phyloP scores from a whole-genome alignment of 148 eudicot species.

The Persicaria maculosa region DNA sequence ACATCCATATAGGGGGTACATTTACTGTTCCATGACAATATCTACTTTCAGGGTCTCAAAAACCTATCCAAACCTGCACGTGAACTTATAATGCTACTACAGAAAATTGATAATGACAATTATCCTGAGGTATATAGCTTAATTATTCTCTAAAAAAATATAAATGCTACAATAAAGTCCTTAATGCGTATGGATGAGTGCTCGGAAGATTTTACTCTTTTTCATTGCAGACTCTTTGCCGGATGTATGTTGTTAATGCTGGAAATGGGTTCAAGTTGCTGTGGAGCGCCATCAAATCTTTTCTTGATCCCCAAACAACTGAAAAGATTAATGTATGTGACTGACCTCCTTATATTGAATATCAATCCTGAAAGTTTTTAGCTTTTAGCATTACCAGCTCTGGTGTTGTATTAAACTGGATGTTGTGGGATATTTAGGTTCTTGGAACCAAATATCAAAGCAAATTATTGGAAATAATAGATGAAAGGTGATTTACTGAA shows the following conservation, averaged over 20 bases:
- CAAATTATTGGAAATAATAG: conserved; percentile 79
- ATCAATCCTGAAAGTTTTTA: background rate
- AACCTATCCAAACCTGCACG: conserved; percentile 65
- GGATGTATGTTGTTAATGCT: conserved; percentile 83
- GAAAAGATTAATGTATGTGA: conserved; percentile 71
- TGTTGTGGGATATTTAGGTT: conserved; percentile 37
- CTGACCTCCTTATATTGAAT: background rate
- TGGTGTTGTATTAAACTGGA: background rate
- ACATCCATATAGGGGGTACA: background rate
- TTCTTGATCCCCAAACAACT: conserved; percentile 74
- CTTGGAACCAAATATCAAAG: conserved; percentile 64
- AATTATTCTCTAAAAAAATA: background rate
- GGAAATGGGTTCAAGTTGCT: conserved; percentile 70
- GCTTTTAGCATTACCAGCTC: background rate
- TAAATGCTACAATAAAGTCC: background rate
- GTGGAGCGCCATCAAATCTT: conserved; percentile 59
- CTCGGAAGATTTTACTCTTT: background rate
- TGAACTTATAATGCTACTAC: conserved; percentile 62
- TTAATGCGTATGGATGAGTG: background rate
- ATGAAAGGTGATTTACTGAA: conserved; percentile 39
- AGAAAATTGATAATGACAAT: conserved; percentile 75
- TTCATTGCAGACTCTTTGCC: conserved; percentile 55
- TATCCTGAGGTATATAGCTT: conserved; percentile 70
- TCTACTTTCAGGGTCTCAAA: conserved; percentile 57
- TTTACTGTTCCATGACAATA: background rate